Percentiles rank a stretch among this genome's conserved stretches.
These are phyloP conservation scores for Pseudocercospora musae DNA, from an alignment of 2,329 filamentous ascomycete species.

Conservation along the genomic window DNA sequence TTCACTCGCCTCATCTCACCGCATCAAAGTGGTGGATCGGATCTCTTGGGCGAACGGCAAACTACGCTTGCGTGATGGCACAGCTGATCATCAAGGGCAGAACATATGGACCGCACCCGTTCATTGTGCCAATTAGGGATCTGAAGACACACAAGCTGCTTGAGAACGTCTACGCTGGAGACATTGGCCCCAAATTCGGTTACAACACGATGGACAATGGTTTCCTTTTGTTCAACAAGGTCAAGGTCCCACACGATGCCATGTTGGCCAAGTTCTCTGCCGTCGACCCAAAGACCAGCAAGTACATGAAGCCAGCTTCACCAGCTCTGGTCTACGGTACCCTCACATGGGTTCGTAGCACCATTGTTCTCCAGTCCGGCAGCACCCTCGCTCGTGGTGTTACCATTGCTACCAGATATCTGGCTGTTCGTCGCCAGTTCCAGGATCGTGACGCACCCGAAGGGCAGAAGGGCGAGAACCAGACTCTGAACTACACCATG, in stretches of 20 bases:
- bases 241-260: slow-evolving; percentile 70
- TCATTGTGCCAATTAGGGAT: slow-evolving; percentile 71
- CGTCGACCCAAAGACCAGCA: slow-evolving; percentile 64
- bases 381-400: slow-evolving; percentile 70
- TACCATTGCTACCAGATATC: slow-evolving; percentile 73
- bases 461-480: slow-evolving; percentile 61
- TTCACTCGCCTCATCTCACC: slow-evolving; percentile 71
- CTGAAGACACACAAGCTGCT: slow-evolving; percentile 67
- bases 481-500: slow-evolving; percentile 78
- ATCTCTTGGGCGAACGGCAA: slow-evolving; percentile 70
- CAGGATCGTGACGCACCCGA: slow-evolving; percentile 67
- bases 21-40: slow-evolving; percentile 85
- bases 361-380: slow-evolving; percentile 70
- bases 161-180: slow-evolving; percentile 68
- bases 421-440: slow-evolving; percentile 72
- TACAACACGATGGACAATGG: slow-evolving; percentile 70
- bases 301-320: slow-evolving; percentile 64
- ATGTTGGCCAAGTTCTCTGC: slow-evolving; percentile 71
- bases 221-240: slow-evolving; percentile 71
- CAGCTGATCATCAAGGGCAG: slow-evolving; percentile 69
- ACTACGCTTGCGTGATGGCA: slow-evolving; percentile 72
- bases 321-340: slow-evolving; percentile 71
- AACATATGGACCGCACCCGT: slow-evolving; percentile 70
- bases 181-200: slow-evolving; percentile 77
- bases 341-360: slow-evolving; percentile 70